Conservation (phyloP, 2,329 filamentous ascomycete genomes). For the Calonectria hongkongensis region DNA sequence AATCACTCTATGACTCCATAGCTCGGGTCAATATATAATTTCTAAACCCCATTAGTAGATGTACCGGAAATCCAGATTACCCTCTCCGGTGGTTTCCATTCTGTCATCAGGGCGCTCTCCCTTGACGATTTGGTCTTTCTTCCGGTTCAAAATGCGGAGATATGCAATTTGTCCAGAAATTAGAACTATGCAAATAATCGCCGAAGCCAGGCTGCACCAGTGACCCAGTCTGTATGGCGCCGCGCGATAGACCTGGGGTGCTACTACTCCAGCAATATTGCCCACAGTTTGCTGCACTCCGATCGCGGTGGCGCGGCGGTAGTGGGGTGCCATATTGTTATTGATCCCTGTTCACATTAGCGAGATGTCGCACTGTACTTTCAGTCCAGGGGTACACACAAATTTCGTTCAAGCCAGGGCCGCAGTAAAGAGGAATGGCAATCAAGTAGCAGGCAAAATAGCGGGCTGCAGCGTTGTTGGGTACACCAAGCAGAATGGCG, state of each 20-base stretch:
- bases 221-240: constrained; percentile 59
- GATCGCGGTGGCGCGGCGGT: constrained; percentile 67
- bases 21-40: not conserved
- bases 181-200: not conserved
- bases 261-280: constrained; percentile 67
- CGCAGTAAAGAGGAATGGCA: constrained; percentile 68
- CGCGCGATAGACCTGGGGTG: constrained; percentile 61
- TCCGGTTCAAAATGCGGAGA: not conserved
- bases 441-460: constrained; percentile 71
- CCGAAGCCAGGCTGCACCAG: constrained; percentile 49
- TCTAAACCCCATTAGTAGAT: not conserved
- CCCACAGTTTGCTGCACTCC: constrained; percentile 67
- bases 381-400: constrained; percentile 44
- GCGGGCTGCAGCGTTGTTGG: constrained; percentile 67
- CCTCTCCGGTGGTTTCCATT: constrained; percentile 12
- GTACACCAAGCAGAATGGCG: constrained; percentile 59
- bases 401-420: constrained; percentile 67
- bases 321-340: constrained; percentile 67
- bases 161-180: not conserved
- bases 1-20: no score
- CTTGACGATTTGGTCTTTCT: constrained; percentile 10
- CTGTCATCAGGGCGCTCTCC: constrained; percentile 4
- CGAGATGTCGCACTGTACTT: not conserved
- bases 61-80: constrained; percentile 1
- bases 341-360: constrained; percentile 59